Base-by-base conservation (phyloP, 2,329 filamentous ascomycete genomes). In the Trichoderma breve region DNA sequence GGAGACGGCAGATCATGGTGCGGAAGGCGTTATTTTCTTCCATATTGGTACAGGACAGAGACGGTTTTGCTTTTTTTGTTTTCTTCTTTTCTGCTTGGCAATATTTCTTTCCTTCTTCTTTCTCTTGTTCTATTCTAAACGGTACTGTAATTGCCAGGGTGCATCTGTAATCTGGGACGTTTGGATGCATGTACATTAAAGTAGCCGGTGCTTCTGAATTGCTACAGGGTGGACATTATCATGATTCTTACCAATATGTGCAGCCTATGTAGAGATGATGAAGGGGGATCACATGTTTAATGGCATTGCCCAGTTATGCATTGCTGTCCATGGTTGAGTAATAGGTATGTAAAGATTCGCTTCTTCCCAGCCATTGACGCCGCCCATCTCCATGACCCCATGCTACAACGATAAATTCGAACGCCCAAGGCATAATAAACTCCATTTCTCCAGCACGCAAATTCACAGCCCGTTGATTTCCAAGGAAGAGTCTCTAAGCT, bases 151-250 rank as follows among this genome's bases (percentile, higher is more conserved):
- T 67, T n/a, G 26, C 26, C 21, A 6, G 58, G 26, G 26, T 60
- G 32, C 60, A 39, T 70, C 32, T 63, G 34, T 71, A 47, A 47
- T 63, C 14, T 65, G n/a, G 60, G 47, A 66, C 26, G 43, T 60
- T 63, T 64, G 24, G 36, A 71, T 34, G 51, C 36, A 26, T 71
- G 62, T 71, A 64, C 60, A 68, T 60, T 67, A 58, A 55, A 65
- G 53, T 26, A 32, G 26, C 21, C 24, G 4, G 3, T 14, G 11
- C 21, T 9, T 28, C 36, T n/a, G 34, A 69, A 57, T 18, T 30
- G 51, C 32, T 21, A 21, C 32, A 43, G 3, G 4, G 8, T 14
- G 32, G 6, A 30, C 7, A 28, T 57, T 18, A 18, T 15, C 4
- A 15, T 21, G 6, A 58, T 6, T 4, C 2, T 30, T 39, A 34